Conservation (phyloP, 148 eudicot genomes). For the Vaccinium corymbosum region DNA sequence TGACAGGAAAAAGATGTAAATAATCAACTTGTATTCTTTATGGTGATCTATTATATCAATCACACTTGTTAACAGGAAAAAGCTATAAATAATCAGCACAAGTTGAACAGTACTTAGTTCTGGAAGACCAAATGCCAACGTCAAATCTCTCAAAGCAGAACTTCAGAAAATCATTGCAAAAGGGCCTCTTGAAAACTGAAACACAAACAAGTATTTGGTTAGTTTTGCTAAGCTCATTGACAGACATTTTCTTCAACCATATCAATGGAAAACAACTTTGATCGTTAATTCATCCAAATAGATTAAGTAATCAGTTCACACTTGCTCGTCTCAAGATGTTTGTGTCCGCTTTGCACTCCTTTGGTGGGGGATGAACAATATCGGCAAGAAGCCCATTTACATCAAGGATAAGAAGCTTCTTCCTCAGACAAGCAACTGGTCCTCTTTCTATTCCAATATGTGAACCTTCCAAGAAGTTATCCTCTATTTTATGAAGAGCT, state of each 20-base stretch:
- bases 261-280: not conserved
- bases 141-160: slow-evolving; percentile 88
- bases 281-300: not conserved
- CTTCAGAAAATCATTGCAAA: slow-evolving; percentile 62
- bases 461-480: slow-evolving; percentile 28
- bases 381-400: slow-evolving; percentile 88
- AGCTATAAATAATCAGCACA: not conserved
- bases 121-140: slow-evolving; percentile 92
- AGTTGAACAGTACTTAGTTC: slow-evolving; percentile 54
- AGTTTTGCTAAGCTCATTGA: slow-evolving; percentile 8
- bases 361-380: slow-evolving; percentile 65
- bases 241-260: not conserved
- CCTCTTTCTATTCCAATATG: slow-evolving; percentile 34
- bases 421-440: slow-evolving; percentile 30
- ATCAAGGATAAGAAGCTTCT: slow-evolving; percentile 90
- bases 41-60: not conserved
- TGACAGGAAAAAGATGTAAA: not conserved
- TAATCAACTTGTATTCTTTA: too few relatives aligned
- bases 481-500: slow-evolving; percentile 24
- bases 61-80: not conserved
- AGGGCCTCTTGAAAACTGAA: slow-evolving; percentile 87
- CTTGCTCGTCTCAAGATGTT: slow-evolving; percentile 70
- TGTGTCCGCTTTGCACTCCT: slow-evolving; percentile 53
- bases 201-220: slow-evolving; percentile 17
- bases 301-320: slow-evolving; percentile 24